Base-by-base conservation (phyloP, 495 filamentous ascomycete species). In the Parmelia sp. region DNA sequence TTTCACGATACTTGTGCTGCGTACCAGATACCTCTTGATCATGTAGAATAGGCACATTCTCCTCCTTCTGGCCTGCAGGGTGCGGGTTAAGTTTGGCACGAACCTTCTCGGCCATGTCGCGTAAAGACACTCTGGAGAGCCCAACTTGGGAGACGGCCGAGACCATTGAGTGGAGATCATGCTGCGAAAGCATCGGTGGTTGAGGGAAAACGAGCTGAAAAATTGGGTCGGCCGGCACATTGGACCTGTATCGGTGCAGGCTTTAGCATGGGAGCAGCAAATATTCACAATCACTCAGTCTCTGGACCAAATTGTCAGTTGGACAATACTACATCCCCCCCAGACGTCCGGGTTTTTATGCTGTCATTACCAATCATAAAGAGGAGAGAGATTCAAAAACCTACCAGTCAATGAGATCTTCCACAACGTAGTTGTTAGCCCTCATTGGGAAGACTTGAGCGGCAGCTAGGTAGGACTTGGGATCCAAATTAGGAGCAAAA, bases 1-100 rank as follows among this genome's bases (percentile, higher is more conserved):
- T 56, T 31, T 56, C 51, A 56, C 51, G 51, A 21, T 56, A 56
- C 51, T 56, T 56, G 51, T 56, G 51, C 33, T 56, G 51, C 8
- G 51, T 56, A 33, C 51, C 51, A 56, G 31, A 25, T 14, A 56
- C n/a, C 14, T 56, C 25, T 56, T 56, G 51, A 21, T 33, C 51
- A 5, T 56, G 1, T 1, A 56, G 3, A 56, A 56, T 12, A 29
- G 51, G 51, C 51, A 56, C 51, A 31, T 56, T 56, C 51, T 56
- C 51, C 19, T 56, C 51, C 23, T 56, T 56, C 33, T 56, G 51
- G n/a, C 51, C 51, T 31, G 51, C 51, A 56, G 51, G 51, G 31
- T 56, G 51, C 25, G 51, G 51, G n/a, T 56, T 56, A 12, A 56
- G 51, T 31, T 23, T 56, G 21, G 51, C 51, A 31, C 51, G 51